Evolutionary conservation across 345 rosid genomes (phyloP).

Genomic region (Populus davidiana): DNA sequence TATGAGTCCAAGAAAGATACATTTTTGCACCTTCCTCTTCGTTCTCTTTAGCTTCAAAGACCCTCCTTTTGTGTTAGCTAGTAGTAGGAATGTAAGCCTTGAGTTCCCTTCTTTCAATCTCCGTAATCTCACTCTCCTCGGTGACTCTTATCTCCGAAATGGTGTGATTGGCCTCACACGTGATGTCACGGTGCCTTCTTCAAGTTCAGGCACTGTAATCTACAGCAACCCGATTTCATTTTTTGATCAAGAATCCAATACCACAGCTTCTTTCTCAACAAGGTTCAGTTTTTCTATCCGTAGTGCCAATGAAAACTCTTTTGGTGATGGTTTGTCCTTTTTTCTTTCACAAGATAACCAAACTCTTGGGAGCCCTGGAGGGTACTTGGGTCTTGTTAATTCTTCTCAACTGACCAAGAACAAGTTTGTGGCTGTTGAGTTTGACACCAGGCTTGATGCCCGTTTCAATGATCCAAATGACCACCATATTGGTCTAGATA

Average conservation of each 20-base stretch:
- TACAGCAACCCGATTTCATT: conserved; percentile 69
- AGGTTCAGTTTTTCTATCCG: conserved; percentile 68
- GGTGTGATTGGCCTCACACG: conserved; percentile 84
- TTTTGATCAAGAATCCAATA: conserved; percentile 63
- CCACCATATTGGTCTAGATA: conserved; percentile 76
- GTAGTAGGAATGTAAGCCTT: conserved; percentile 32
- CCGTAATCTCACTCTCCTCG: conserved; percentile 85
- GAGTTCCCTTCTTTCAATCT: conserved; percentile 55
- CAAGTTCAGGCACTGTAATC: conserved; percentile 74
- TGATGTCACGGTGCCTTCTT: conserved; percentile 74
- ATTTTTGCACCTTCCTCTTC: conserved; percentile 33
- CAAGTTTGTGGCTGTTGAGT: conserved; percentile 77
- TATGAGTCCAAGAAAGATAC: conserved; percentile 52
- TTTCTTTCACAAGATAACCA: conserved; percentile 74
- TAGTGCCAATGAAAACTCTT: conserved; percentile 57
- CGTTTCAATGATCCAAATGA: conserved; percentile 63
- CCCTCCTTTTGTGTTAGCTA: conserved; percentile 20
- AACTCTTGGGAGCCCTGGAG: conserved; percentile 74
- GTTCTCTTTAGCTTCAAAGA: conserved; percentile 25
- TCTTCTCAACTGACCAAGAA: conserved; percentile 69
- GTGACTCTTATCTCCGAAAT: conserved; percentile 74
- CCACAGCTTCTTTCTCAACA: conserved; percentile 79
- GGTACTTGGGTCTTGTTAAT: conserved; percentile 76
- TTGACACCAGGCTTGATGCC: conserved; percentile 68
- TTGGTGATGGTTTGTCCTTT: conserved; percentile 82